phyloP scores from a whole-genome alignment of 139 green algal species.

The Raphidocelis subcapitata region DNA sequence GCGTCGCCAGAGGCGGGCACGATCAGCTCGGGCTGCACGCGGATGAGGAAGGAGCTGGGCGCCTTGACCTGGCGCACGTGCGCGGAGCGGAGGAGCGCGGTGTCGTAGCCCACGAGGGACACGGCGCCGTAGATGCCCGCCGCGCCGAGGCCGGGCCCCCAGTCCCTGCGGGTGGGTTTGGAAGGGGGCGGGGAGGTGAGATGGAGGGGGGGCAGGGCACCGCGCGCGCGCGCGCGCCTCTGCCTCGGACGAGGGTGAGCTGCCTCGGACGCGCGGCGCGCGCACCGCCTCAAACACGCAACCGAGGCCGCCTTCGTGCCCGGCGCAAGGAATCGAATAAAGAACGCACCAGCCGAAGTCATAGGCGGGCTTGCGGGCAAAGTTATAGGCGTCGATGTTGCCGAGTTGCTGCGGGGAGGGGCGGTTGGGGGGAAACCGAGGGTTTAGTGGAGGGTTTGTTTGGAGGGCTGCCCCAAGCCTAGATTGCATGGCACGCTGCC shows the following conservation, averaged over 20 bases:
- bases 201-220: background rate
- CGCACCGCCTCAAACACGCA: no score
- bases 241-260: no score
- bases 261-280: no score
- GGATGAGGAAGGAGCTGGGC: constrained; percentile 13
- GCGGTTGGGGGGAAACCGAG: no score
- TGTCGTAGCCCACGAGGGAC: constrained; percentile 33
- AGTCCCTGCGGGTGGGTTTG: constrained; percentile 40
- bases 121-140: constrained; percentile 49
- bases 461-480: no score
- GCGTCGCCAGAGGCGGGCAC: constrained; percentile 9
- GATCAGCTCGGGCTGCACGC: constrained; percentile 21
- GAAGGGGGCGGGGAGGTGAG: background rate
- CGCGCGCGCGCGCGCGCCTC: background rate
- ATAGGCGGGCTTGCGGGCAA: constrained; percentile 61
- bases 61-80: constrained; percentile 11
- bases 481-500: no score
- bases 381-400: constrained; percentile 64
- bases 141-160: constrained; percentile 55
- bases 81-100: constrained; percentile 9
- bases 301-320: no score
- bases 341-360: constrained; percentile 62
- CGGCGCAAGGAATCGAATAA: no score
- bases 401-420: constrained; percentile 22
- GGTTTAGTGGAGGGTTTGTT: no score